Evolutionary conservation across 2,329 filamentous ascomycete species (phyloP).

Genomic region (Ophiostoma australiae): DNA sequence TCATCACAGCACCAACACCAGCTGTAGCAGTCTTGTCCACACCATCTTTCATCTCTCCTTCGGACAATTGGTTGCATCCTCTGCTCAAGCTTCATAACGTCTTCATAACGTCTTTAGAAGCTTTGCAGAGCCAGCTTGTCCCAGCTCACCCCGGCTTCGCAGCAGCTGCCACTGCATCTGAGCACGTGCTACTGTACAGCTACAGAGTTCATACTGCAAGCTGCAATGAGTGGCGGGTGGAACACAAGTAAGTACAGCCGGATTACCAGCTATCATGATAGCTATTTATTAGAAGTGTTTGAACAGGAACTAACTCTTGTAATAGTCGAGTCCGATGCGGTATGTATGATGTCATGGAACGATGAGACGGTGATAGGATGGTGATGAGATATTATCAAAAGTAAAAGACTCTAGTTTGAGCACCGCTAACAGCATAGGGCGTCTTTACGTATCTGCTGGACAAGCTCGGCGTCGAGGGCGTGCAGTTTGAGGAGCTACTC

Average conservation of each 20-base stretch:
- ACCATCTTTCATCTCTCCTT: neutral
- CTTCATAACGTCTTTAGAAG: neutral
- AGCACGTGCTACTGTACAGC: neutral
- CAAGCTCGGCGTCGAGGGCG: conserved; percentile 79
- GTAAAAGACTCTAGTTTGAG: neutral
- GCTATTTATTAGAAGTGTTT: neutral
- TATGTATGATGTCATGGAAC: conserved; percentile 38
- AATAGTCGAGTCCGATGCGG: conserved; percentile 85
- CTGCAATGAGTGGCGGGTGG: conserved; percentile 59
- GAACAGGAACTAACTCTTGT: neutral
- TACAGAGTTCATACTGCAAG: neutral
- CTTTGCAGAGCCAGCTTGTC: neutral
- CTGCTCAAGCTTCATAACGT: neutral
- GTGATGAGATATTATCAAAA: neutral
- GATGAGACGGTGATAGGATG: neutral
- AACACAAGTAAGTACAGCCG: conserved; percentile 65
- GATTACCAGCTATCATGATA: neutral
- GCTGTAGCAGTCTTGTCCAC: neutral
- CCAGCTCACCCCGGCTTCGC: neutral
- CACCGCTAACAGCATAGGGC: conserved; percentile 49
- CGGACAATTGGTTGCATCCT: no score
- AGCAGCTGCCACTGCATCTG: conserved; percentile 1
- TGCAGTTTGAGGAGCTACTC: conserved; percentile 95
- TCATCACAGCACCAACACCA: neutral
- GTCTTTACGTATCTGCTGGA: conserved; percentile 97